Evolutionary conservation across 441 rosid species (phyloP).

Genomic region (Viola pubescens): DNA sequence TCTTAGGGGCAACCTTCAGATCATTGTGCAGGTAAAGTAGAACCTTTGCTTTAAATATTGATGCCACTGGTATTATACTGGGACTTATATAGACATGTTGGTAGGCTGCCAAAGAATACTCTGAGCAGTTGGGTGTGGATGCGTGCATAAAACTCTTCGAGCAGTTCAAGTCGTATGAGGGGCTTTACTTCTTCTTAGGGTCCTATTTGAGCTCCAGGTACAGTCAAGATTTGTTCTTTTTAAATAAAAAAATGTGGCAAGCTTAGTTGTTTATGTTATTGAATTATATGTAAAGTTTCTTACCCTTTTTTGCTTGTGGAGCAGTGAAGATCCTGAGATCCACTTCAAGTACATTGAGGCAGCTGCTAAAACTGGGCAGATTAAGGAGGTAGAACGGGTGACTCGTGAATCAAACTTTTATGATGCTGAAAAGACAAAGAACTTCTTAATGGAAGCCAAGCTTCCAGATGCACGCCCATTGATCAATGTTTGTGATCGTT

Average conservation of each 20-base stretch:
- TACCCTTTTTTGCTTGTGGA: conserved; percentile 9
- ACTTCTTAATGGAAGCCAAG: conserved; percentile 79
- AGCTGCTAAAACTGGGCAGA: conserved; percentile 84
- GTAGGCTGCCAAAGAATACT: conserved; percentile 75
- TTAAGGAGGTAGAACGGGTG: conserved; percentile 86
- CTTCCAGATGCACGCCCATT: conserved; percentile 73
- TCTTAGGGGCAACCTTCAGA: conserved; percentile 83
- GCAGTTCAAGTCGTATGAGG: conserved; percentile 88
- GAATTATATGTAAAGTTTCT: not conserved
- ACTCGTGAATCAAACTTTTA: conserved; percentile 82
- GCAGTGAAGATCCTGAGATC: conserved; percentile 78
- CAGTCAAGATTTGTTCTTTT: not conserved
- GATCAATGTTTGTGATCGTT: conserved; percentile 88
- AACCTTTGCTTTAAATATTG: not conserved
- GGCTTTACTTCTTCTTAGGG: conserved; percentile 80
- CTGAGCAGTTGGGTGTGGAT: conserved; percentile 82
- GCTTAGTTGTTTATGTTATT: not conserved
- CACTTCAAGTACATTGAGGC: conserved; percentile 86
- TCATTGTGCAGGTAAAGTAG: conserved; percentile 62
- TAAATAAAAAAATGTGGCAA: not conserved
- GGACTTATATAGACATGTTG: not conserved
- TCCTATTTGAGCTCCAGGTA: conserved; percentile 86
- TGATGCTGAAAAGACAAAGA: conserved; percentile 80
- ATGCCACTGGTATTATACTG: not conserved
- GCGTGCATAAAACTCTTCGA: conserved; percentile 78